phyloP scores from a whole-genome alignment of 2,329 filamentous ascomycete genomes.

The Botrytis paeoniae region DNA sequence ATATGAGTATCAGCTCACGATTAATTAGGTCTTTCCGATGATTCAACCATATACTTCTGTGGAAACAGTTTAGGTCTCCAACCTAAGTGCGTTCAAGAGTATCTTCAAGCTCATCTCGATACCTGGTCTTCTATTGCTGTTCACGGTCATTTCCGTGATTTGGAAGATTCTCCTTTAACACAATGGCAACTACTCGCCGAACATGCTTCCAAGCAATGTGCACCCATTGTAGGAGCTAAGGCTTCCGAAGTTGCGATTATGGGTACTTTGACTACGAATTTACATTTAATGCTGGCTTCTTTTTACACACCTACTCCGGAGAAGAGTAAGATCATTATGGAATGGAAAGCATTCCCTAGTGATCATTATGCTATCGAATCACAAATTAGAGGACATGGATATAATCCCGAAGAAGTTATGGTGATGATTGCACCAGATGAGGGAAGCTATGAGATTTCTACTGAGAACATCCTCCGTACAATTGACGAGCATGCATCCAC shows the following conservation, averaged over 20 bases:
- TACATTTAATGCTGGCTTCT: conserved; percentile 67
- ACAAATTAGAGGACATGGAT: conserved; percentile 16
- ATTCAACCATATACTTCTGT: conserved; percentile 71
- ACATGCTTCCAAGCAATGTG: conserved; percentile 65
- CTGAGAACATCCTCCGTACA: conserved; percentile 64
- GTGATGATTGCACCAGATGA: conserved; percentile 67
- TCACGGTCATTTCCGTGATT: conserved; percentile 72
- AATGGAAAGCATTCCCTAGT: conserved; percentile 86
- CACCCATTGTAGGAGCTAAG: conserved; percentile 71
- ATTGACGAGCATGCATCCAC: conserved; percentile 73
- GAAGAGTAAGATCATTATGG: conserved; percentile 63
- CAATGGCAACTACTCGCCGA: conserved; percentile 80
- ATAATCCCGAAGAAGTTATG: conserved; percentile 63
- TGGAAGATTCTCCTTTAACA: conserved; percentile 64
- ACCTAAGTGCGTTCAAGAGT: conserved; percentile 62
- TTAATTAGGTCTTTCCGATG: conserved; percentile 28
- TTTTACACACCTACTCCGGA: conserved; percentile 63
- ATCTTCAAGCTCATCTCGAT: conserved; percentile 70
- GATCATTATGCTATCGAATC: conserved; percentile 55
- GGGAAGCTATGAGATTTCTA: conserved; percentile 59
- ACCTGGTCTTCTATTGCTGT: conserved; percentile 86
- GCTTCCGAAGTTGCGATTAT: conserved; percentile 78
- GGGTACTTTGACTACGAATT: conserved; percentile 75
- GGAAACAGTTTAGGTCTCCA: conserved; percentile 88
- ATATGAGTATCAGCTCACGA: background rate